Percentiles rank a stretch among this genome's conserved stretches.
These are phyloP conservation scores for Mortierella sp. DNA, from an alignment of 371 early-diverging fungal genomes.

Conservation along the genomic window DNA sequence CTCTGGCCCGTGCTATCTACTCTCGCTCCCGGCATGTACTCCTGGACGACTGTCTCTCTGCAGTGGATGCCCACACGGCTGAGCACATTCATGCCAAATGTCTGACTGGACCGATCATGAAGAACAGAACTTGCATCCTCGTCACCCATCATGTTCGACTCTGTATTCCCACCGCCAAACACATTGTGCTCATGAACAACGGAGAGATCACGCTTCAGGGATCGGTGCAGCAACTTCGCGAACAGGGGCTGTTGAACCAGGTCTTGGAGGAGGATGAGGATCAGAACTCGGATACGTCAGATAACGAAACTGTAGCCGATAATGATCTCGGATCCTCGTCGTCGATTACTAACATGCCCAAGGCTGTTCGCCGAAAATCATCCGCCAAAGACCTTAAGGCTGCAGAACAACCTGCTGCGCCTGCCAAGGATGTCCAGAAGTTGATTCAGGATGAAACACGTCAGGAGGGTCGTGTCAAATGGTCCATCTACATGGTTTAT, in stretches of 20 bases:
- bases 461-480: slow-evolving; percentile 64
- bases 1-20: slow-evolving; percentile 88
- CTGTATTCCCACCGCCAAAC: slow-evolving; percentile 74
- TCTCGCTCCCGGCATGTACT: slow-evolving; percentile 77
- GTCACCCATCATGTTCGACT: slow-evolving; percentile 91
- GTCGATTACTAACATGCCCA: slow-evolving; percentile 23
- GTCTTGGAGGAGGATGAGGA: slow-evolving; percentile 61
- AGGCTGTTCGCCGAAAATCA: slow-evolving; percentile 35
- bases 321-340: slow-evolving; percentile 44
- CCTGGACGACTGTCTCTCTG: slow-evolving; percentile 87
- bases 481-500: slow-evolving; percentile 62
- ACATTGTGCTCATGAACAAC: slow-evolving; percentile 71
- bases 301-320: slow-evolving; percentile 31
- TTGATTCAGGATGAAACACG: slow-evolving; percentile 62
- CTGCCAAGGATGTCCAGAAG: slow-evolving; percentile 54
- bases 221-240: slow-evolving; percentile 58
- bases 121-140: slow-evolving; percentile 81
- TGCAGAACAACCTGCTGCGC: slow-evolving; percentile 5
- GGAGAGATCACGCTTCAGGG: slow-evolving; percentile 64
- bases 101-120: slow-evolving; percentile 77
- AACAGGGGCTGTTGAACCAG: slow-evolving; percentile 54
- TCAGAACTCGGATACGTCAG: slow-evolving; percentile 24
- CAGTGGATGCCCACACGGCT: slow-evolving; percentile 91
- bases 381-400: slow-evolving; percentile 27
- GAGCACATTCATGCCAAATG: slow-evolving; percentile 82